phyloP scores from a whole-genome alignment of 2,329 filamentous ascomycete genomes.

The Didymella arachidicola region DNA sequence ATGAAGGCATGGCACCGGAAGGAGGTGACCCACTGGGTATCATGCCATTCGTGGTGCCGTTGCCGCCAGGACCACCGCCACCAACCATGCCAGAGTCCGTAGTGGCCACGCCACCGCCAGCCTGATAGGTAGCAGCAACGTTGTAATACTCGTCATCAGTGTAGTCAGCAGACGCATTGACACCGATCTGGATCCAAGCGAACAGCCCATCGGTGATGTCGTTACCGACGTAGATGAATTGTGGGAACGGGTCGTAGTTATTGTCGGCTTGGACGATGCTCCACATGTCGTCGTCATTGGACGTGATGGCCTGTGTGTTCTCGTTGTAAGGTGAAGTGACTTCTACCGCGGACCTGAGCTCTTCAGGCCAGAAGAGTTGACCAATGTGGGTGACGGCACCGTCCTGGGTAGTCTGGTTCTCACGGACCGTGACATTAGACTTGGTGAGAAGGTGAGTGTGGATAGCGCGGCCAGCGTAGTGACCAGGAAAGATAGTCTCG shows the following conservation, averaged over 20 bases:
- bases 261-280: slow-evolving; percentile 36
- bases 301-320: slow-evolving; percentile 38
- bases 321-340: slow-evolving; percentile 49
- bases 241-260: slow-evolving; percentile 34
- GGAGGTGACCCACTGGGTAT: slow-evolving; percentile 27
- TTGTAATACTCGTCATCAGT: slow-evolving; percentile 30
- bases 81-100: slow-evolving; percentile 17
- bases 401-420: slow-evolving; percentile 52
- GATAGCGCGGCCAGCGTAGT: slow-evolving; percentile 43
- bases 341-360: slow-evolving; percentile 51
- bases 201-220: slow-evolving; percentile 35
- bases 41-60: slow-evolving; percentile 18
- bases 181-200: slow-evolving; percentile 37
- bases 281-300: slow-evolving; percentile 39
- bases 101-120: slow-evolving; percentile 32
- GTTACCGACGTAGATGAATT: slow-evolving; percentile 36
- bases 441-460: slow-evolving; percentile 49
- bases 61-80: not conserved
- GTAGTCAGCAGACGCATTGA: slow-evolving; percentile 33
- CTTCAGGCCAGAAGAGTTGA: slow-evolving; percentile 56
- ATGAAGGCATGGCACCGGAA: slow-evolving; percentile 19
- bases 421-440: slow-evolving; percentile 45
- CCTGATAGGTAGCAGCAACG: slow-evolving; percentile 32
- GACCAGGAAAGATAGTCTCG: slow-evolving; percentile 58
- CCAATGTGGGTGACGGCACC: slow-evolving; percentile 54